Conservation (phyloP, 2,329 filamentous ascomycete species). For the Colletotrichum aenigma region DNA sequence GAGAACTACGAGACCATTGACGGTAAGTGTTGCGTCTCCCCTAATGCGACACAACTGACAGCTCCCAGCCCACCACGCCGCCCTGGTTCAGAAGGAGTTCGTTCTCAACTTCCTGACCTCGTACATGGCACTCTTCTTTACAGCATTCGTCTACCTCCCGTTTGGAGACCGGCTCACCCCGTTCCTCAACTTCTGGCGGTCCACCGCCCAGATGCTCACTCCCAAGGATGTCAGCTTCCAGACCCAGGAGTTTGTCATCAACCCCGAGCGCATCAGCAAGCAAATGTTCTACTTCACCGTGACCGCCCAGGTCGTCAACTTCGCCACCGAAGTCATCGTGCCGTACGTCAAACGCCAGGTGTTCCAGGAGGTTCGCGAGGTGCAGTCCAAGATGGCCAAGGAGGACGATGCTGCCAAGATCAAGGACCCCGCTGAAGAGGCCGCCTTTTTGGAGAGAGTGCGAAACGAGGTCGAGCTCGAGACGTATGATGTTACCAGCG, state of each 20-base stretch:
- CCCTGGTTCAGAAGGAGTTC: constrained; percentile 91
- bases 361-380: constrained; percentile 79
- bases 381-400: constrained; percentile 64
- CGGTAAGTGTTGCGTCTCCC: constrained; percentile 37
- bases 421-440: constrained; percentile 78
- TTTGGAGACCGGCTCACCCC: constrained; percentile 86
- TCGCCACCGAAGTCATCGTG: constrained; percentile 82
- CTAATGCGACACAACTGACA: constrained; percentile 12
- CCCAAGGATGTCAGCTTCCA: constrained; percentile 75
- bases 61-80: constrained; percentile 72
- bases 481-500: constrained; percentile 85
- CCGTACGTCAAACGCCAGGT: constrained; percentile 83
- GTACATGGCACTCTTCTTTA: constrained; percentile 90
- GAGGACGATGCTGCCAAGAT: constrained; percentile 51
- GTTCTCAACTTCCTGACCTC: constrained; percentile 97
- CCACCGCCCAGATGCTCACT: constrained; percentile 75
- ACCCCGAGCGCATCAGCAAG: constrained; percentile 80
- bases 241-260: constrained; percentile 75
- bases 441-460: constrained; percentile 79
- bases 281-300: constrained; percentile 97
- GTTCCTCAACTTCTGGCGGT: constrained; percentile 81
- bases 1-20: constrained; percentile 95
- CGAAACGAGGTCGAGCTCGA: constrained; percentile 83
- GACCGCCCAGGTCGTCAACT: constrained; percentile 88
- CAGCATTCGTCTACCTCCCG: constrained; percentile 92